Evolutionary conservation across 2,329 filamentous ascomycete species (phyloP).

Genomic region (Orbilia quercus): DNA sequence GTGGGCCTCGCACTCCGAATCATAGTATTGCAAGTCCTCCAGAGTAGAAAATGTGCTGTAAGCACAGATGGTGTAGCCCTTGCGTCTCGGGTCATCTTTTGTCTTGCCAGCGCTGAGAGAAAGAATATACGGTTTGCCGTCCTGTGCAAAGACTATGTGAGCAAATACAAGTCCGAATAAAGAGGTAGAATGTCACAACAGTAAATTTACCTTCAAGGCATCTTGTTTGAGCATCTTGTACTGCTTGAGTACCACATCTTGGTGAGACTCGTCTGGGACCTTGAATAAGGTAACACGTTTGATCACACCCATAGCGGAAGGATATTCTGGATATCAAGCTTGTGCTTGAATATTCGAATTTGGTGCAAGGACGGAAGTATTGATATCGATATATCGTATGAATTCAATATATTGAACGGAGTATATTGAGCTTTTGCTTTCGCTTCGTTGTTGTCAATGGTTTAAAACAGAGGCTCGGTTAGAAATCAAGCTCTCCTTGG

Average conservation of each 20-base stretch:
- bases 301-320: constrained; percentile 60
- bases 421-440: too few species aligned
- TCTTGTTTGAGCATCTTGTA: constrained; percentile 65
- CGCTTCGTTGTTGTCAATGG: too few species aligned
- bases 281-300: constrained; percentile 70
- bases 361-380: too few species aligned
- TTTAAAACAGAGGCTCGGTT: too few species aligned
- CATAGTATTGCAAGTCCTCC: constrained; percentile 78
- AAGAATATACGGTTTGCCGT: constrained; percentile 77
- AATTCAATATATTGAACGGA: too few species aligned
- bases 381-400: too few species aligned
- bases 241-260: constrained; percentile 64
- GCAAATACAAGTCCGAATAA: not conserved
- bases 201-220: constrained; percentile 64
- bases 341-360: too few species aligned
- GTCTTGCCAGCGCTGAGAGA: constrained; percentile 69
- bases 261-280: constrained; percentile 65
- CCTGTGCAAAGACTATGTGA: constrained; percentile 64
- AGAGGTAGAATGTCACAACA: constrained; percentile 35
- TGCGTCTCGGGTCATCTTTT: constrained; percentile 70
- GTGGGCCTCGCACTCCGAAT: constrained; percentile 71
- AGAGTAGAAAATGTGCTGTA: constrained; percentile 73
- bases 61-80: constrained; percentile 74
- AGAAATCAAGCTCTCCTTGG: too few species aligned
- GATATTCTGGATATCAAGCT: not conserved